phyloP scores from a whole-genome alignment of 164 flowering plant species.

The Aristolochia fimbriata region DNA sequence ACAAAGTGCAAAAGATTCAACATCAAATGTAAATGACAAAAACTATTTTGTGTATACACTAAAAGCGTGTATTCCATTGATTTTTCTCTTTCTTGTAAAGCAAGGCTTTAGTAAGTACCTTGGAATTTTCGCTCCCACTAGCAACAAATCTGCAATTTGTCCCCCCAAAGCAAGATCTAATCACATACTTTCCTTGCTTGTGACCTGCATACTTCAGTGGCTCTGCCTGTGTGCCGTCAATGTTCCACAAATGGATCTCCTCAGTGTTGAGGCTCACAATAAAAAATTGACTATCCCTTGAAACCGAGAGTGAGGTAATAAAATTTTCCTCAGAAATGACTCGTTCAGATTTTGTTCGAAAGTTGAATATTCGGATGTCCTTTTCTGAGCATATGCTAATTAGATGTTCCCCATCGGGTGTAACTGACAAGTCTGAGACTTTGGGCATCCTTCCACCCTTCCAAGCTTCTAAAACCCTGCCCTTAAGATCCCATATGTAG shows the following conservation, averaged over 20 bases:
- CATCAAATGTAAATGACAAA: no score
- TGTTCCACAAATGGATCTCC: conserved; percentile 88
- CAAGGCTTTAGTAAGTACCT: conserved; percentile 33
- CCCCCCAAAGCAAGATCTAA: conserved; percentile 94
- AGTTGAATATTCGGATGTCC: conserved; percentile 52
- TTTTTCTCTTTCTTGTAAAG: no score
- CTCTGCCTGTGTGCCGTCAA: conserved; percentile 42
- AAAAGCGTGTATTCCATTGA: no score
- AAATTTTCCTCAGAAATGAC: conserved; percentile 58
- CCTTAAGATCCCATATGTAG: conserved; percentile 74
- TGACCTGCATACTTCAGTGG: conserved; percentile 60
- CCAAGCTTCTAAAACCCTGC: conserved; percentile 74
- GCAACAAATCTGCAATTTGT: conserved; percentile 54
- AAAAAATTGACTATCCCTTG: conserved; percentile 50
- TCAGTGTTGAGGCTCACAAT: conserved; percentile 77
- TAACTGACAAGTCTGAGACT: conserved; percentile 71
- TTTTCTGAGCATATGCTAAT: conserved; percentile 60
- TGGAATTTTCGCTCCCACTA: conserved; percentile 88
- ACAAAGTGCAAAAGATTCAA: no score
- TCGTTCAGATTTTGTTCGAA: conserved; percentile 48
- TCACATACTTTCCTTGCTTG: conserved; percentile 68
- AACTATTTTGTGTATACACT: no score
- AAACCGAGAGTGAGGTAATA: conserved; percentile 72
- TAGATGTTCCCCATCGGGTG: conserved; percentile 65
- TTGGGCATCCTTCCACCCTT: conserved; percentile 71